Evolutionary conservation across 2,329 filamentous ascomycete species (phyloP), one percentile per base, ranked within the genome.

Genomic region (Aspergillus oerlinghausenensis): DNA sequence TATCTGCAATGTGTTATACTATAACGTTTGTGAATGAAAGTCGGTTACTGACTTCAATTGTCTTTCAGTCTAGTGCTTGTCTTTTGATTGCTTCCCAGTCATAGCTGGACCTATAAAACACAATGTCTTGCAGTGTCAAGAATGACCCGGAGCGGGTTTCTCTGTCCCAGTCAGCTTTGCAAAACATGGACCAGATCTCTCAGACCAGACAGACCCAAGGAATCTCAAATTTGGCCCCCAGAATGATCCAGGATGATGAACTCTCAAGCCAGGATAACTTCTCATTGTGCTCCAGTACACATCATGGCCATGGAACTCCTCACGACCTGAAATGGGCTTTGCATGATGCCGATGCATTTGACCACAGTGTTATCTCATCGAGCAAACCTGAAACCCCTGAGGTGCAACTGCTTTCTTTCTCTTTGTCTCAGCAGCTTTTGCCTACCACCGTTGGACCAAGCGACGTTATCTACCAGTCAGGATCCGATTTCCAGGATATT

Each of bases 371-470:
- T 56, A 69, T 74, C 54, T 65, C 66, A 51, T 62, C 65, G 40
- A 67, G 68, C 60, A 74, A 76, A 56, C 63, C 65, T 57, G 72
- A 76, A 55, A 70, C 73, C 51, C 71, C 72, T 52, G 72, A 73
- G 62, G 71, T 75, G 58, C 73, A 75, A 58, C 72, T 75, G 70
- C 66, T 76, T 60, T 72, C 73, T 60, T 76, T 74, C 63, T 71
- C 72, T 52, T 69, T 75, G 63, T 73, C 73, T 55, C 73, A 76
- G 49, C 73, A 75, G 55, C 61, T 75, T 45, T 67, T 75, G 63
- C 68, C 73, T 50, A 65, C 70, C 57, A 68, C 70, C 56, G 68
- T 73, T 56, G 73, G 73, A 57, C 70, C 72, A 48, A 67, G 67
- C 62, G 69, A 73, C 65, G 67, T 73, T 57, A 73, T 73, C 66